phyloP scores from a whole-genome alignment of 352 stramenopile species.

The Thalassiosira delicatula region DNA sequence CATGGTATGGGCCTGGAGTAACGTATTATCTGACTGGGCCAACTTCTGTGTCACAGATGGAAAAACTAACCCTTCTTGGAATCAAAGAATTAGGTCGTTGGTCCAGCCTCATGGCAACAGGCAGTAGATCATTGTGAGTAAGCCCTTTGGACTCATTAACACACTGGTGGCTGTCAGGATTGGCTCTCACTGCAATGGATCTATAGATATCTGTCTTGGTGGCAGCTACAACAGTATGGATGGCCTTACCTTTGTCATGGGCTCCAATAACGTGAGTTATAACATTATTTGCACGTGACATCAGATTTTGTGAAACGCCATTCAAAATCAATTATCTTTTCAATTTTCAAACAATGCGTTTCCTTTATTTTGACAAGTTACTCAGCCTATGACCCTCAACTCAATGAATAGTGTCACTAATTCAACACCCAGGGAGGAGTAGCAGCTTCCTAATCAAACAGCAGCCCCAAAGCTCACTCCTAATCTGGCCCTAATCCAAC shows the following conservation, averaged over 20 bases:
- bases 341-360: too few relatives aligned
- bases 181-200: constrained; percentile 30
- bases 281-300: too few relatives aligned
- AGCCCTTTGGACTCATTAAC: not conserved
- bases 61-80: constrained; percentile 13
- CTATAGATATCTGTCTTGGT: constrained; percentile 2
- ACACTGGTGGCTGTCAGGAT: constrained; percentile 36
- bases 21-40: constrained; percentile 53
- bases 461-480: too few relatives aligned
- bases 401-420: too few relatives aligned
- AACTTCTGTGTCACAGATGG: constrained; percentile 50
- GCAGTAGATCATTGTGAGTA: not conserved
- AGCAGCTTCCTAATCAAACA: too few relatives aligned
- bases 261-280: too few relatives aligned
- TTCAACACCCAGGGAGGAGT: too few relatives aligned
- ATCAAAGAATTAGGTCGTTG: constrained; percentile 1
- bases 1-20: constrained; percentile 9
- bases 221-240: constrained; percentile 40
- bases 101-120: not conserved
- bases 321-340: too few relatives aligned
- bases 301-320: too few relatives aligned
- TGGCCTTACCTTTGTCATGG: constrained; percentile 19
- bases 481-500: too few relatives aligned
- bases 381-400: too few relatives aligned
- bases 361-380: too few relatives aligned